A percentile compares a stretch with the other conserved stretches of the same genome.
Evolutionary conservation across 2,329 filamentous ascomycete species (phyloP).

Genomic region (Aspergillus cejpii): DNA sequence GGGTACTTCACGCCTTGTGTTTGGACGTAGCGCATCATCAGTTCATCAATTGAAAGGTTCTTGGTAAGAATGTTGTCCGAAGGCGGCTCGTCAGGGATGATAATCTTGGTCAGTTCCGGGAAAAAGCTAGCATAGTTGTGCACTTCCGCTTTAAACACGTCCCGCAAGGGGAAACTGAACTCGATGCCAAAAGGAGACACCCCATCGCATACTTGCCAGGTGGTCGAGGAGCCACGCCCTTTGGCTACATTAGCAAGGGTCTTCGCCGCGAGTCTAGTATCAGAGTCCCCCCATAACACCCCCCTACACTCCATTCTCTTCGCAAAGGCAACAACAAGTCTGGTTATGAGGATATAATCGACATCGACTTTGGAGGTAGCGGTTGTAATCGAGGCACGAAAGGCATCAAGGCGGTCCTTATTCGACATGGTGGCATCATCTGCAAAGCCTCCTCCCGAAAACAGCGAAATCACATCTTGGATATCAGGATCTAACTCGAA

Average conservation of each 20-base stretch:
- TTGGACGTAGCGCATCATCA: constrained; percentile 83
- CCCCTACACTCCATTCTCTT: constrained; percentile 56
- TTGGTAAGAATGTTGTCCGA: constrained; percentile 33
- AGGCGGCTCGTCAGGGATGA: constrained; percentile 38
- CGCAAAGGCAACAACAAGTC: constrained; percentile 63
- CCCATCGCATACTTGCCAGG: constrained; percentile 76
- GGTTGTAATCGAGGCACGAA: constrained; percentile 60
- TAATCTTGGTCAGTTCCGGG: constrained; percentile 48
- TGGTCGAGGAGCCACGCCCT: constrained; percentile 75
- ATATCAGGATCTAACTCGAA: constrained; percentile 42
- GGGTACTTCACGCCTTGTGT: constrained; percentile 80
- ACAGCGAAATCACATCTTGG: constrained; percentile 28
- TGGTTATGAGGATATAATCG: constrained; percentile 60
- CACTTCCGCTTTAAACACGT: constrained; percentile 77
- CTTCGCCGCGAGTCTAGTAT: constrained; percentile 78
- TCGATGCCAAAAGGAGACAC: constrained; percentile 50
- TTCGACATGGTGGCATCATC: constrained; percentile 29
- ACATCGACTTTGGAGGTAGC: constrained; percentile 72
- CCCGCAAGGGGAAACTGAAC: constrained; percentile 75
- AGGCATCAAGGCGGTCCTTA: constrained; percentile 46
- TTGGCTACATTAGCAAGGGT: constrained; percentile 85
- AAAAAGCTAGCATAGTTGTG: constrained; percentile 54
- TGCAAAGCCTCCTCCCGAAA: constrained; percentile 21
- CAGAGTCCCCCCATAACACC: constrained; percentile 77
- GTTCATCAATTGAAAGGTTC: constrained; percentile 79